Evolutionary conservation across 768 basidiomycete genomes (phyloP), one percentile per base, ranked within the genome.

Genomic region (Tulasnella sp.): DNA sequence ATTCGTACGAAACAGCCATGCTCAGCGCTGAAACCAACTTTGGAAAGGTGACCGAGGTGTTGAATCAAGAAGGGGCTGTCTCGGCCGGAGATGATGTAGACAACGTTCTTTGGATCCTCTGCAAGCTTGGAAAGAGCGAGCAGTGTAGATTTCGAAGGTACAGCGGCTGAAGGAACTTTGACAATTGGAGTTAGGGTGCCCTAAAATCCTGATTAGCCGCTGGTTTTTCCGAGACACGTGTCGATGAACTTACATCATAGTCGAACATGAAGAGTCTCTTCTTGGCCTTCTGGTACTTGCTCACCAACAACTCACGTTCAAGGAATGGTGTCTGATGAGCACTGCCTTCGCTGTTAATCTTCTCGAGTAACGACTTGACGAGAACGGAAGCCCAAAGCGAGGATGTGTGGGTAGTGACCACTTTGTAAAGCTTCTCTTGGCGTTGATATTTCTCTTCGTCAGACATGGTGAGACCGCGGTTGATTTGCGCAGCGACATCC

Each of bases 121-220:
- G 82, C 68, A 31, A 99, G 75, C 53, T 70, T 70, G 47, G 74
- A 66, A 53, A 99, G 80, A 0, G 86, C 85, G 45, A 72, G 69
- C 37, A 92, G 74, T 3, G 92, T 81, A 16, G 73, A 70, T 5
- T 73, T 64, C 0, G 88, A 83, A 0, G 93, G 93, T 2, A 79
- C 66, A 2, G 93, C 93, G 70, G 83, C 83, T 44, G 82, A 78
- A 0, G 93, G 93, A 13, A 77, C 78, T 70, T 90, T 93, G 64
- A 99, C 93, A 65, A 99, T 96, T 2, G 93, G 93, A 1, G 93
- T 81, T 55, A 99, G 79, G 0, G 93, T 99, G 5, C 93, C 93
- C 85, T 93, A 60, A 42, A 22, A 15, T 19, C 37, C 48, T 12
- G 19, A 15, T 13, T 20, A 24, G 24, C 12, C 54, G 48, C 19